These are phyloP conservation scores for Physocladia obscura DNA, from an alignment of 192 early-diverging fungal genomes.

Conservation along the genomic window DNA sequence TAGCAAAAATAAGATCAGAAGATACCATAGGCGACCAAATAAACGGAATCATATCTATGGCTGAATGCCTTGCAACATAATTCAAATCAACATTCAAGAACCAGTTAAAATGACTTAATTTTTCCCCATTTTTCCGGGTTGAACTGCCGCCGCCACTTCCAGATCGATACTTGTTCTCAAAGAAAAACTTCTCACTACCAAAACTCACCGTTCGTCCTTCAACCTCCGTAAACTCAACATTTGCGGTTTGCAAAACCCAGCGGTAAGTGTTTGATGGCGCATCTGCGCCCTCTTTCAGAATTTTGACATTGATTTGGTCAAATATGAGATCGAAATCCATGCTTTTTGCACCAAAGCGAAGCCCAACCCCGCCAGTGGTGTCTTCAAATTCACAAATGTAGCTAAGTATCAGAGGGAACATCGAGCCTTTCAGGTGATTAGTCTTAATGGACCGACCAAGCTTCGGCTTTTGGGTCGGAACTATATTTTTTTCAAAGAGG, in stretches of 20 bases:
- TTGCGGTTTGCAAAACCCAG: slow-evolving; percentile 20
- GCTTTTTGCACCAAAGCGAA: slow-evolving; percentile 42
- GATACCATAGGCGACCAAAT: slow-evolving; percentile 59
- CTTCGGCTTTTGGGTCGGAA: slow-evolving; percentile 45
- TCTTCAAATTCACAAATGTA: slow-evolving; percentile 43
- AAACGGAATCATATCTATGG: slow-evolving; percentile 54
- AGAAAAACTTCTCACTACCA: slow-evolving; percentile 17
- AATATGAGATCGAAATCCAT: slow-evolving; percentile 47
- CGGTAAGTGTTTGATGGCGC: neutral
- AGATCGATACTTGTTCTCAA: slow-evolving; percentile 21
- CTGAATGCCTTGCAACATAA: slow-evolving; percentile 39
- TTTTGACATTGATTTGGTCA: slow-evolving; percentile 32
- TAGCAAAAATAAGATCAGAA: slow-evolving; percentile 33
- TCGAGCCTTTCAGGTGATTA: slow-evolving; percentile 33
- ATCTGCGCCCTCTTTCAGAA: neutral
- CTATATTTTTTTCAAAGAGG: slow-evolving; percentile 32
- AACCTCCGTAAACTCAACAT: slow-evolving; percentile 44
- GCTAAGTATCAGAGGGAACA: slow-evolving; percentile 48
- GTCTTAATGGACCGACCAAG: slow-evolving; percentile 41
- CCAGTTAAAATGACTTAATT: slow-evolving; percentile 40
- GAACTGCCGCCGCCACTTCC: neutral
- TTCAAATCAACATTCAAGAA: slow-evolving; percentile 55
- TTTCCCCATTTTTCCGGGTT: neutral
- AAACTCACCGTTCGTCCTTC: slow-evolving; percentile 44
- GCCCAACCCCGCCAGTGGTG: slow-evolving; percentile 43